Evolutionary conservation across 768 basidiomycete genomes (phyloP), one percentile per base, ranked within the genome.

Genomic region (Pulveroboletus sp.): DNA sequence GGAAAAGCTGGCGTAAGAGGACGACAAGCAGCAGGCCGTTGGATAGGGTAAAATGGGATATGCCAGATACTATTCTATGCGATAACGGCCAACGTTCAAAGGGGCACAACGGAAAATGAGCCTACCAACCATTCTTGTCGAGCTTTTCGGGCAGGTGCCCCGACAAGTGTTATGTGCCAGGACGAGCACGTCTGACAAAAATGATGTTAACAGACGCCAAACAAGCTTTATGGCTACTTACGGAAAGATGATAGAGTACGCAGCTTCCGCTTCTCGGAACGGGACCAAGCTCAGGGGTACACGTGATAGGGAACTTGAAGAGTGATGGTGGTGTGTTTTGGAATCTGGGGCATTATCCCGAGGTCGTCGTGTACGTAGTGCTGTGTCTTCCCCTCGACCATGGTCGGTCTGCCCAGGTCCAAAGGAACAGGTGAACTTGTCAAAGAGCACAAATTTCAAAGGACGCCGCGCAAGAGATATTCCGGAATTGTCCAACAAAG

Each of bases 221-320:
- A 15, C 26, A 30, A 33, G 43, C 10, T 33, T 1, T 32, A 21
- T 24, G 18, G 15, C 8, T 21, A 57, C 62, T 57, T 37, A 67
- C 64, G 57, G 54, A 55, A 68, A 66, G 39, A 65, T 58, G 15
- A 24, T 11, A 7, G 62, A 51, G 31, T 68, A 64, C 17, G 62
- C 62, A 5, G 51, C 56, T 41, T 67, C 62, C 26, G 65, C 65
- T 50, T 69, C 60, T 33, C 27, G 58, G 24, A 64, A 10, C 2
- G 65, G 67, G 31, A 67, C 47, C 31, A 67, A 48, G 43, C 7
- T 31, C 42, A 69, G 53, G 26, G 65, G 64, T 21, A 6, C n/a
- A 32, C 57, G 57, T 36, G 35, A 7, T n/a, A 31, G 31, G 9
- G 39, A 36, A 38, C n/a, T 30, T 37, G 44, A 26, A 33, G 26